Conservation (phyloP, 805 yeast genomes). For the Metschnikowia orientalis region DNA sequence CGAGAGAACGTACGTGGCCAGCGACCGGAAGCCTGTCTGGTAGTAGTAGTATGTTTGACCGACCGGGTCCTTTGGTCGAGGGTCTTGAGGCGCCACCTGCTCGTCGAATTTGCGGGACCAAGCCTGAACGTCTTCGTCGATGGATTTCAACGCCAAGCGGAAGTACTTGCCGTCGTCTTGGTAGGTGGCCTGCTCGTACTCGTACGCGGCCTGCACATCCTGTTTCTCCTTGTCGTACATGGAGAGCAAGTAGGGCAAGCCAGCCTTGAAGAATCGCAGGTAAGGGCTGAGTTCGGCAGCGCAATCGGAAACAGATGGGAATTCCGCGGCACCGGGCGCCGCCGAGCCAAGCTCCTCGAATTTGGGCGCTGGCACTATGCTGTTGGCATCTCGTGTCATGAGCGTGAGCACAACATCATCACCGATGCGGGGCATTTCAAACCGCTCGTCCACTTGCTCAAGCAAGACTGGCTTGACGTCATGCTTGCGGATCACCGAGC, state of each 20-base stretch:
- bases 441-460: conserved; percentile 46
- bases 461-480: conserved; percentile 63
- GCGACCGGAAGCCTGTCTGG: conserved; percentile 68
- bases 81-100: conserved; percentile 23
- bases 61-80: conserved; percentile 19
- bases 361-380: conserved; percentile 48
- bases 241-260: conserved; percentile 45
- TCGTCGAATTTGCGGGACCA: conserved; percentile 30
- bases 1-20: conserved; percentile 61
- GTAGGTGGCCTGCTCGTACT: conserved; percentile 57
- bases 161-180: conserved; percentile 56
- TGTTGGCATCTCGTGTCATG: conserved; percentile 47
- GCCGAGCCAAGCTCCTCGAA: conserved; percentile 22
- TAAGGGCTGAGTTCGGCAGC: conserved; percentile 35
- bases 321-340: conserved; percentile 30
- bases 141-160: conserved; percentile 51
- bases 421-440: conserved; percentile 55
- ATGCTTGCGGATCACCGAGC: conserved; percentile 46
- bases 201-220: conserved; percentile 46
- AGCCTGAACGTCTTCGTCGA: conserved; percentile 42
- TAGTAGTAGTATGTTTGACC: conserved; percentile 55
- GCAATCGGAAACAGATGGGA: conserved; percentile 50
- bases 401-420: conserved; percentile 56
- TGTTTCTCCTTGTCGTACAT: conserved; percentile 59
- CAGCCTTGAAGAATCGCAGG: conserved; percentile 69